Percentiles rank a stretch among this genome's conserved stretches.
phyloP scores from a whole-genome alignment of 2,329 filamentous ascomycete species.

The Ustulina deusta region DNA sequence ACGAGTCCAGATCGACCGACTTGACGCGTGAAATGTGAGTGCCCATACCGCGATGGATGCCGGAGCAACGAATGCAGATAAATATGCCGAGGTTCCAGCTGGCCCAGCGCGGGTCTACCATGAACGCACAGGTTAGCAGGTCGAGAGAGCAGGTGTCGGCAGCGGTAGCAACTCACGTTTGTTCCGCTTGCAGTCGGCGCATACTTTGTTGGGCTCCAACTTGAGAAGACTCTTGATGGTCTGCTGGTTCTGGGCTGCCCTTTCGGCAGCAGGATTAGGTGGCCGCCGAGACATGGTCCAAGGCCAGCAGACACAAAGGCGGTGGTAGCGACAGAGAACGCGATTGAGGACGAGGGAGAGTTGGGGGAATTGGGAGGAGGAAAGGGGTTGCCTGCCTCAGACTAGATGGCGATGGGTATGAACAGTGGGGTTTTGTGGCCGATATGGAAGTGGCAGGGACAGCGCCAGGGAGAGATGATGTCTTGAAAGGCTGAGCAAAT shows the following conservation, averaged over 20 bases:
- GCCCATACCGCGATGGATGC: conserved; percentile 98
- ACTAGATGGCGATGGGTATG: conserved; percentile 13
- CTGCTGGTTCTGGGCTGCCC: conserved; percentile 91
- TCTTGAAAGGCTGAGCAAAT: conserved; percentile 27
- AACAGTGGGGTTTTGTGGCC: conserved; percentile 23
- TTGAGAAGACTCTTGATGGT: conserved; percentile 96
- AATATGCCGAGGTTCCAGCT: conserved; percentile 99
- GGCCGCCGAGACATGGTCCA: conserved; percentile 80
- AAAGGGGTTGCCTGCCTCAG: conserved; percentile 24
- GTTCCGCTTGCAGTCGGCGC: conserved; percentile 98
- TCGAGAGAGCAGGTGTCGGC: background rate
- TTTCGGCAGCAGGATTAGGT: conserved; percentile 82
- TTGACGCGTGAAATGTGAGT: conserved; percentile 99
- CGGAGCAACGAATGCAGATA: conserved; percentile 97
- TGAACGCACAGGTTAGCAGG: conserved; percentile 11
- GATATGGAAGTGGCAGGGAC: conserved; percentile 14
- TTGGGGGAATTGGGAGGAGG: background rate
- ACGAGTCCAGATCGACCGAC: conserved; percentile 96
- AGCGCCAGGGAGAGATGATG: conserved; percentile 26
- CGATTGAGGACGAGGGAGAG: conserved; percentile 1
- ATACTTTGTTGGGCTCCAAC: conserved; percentile 94
- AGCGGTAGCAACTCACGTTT: conserved; percentile 75
- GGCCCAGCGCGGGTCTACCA: conserved; percentile 92
- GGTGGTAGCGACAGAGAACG: background rate
- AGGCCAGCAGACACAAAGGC: conserved; percentile 17